phyloP scores from a whole-genome alignment of 2,329 filamentous ascomycete species.

The Alternaria postmessia region DNA sequence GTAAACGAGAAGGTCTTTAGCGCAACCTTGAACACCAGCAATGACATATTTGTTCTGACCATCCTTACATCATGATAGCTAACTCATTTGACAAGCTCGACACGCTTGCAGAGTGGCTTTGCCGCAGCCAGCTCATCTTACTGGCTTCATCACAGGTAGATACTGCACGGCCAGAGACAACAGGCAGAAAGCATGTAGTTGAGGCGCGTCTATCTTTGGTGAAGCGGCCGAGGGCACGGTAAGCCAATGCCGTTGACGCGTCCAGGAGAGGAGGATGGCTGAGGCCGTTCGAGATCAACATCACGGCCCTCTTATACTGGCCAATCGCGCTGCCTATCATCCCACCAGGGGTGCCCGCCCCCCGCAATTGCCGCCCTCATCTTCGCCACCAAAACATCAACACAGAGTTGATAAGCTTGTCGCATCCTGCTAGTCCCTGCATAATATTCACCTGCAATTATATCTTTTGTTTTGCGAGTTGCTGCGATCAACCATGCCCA shows the following conservation, averaged over 20 bases:
- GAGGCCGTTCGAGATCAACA: slow-evolving; percentile 11
- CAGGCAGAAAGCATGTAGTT: background rate
- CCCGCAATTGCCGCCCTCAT: slow-evolving; percentile 14
- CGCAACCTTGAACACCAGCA: background rate
- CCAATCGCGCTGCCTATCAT: slow-evolving; percentile 3
- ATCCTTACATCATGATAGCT: background rate
- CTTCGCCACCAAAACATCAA: slow-evolving; percentile 14
- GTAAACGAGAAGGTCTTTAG: background rate
- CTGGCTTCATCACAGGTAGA: background rate
- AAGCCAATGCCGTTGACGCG: slow-evolving; percentile 10
- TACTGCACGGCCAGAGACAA: too few species aligned
- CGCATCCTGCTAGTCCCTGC: slow-evolving; percentile 5
- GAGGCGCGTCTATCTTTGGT: background rate
- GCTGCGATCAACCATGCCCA: slow-evolving; percentile 22
- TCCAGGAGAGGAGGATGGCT: slow-evolving; percentile 3
- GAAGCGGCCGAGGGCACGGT: background rate
- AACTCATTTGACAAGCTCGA: background rate
- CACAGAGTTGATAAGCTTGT: slow-evolving; percentile 9
- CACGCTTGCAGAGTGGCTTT: background rate
- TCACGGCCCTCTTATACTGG: background rate
- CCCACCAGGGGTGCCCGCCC: slow-evolving; percentile 4
- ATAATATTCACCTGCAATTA: slow-evolving; percentile 3
- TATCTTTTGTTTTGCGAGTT: background rate
- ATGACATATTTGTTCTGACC: background rate
- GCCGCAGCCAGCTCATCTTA: background rate